Evolutionary conservation across 345 rosid genomes (phyloP).

Genomic region (Populus alba): DNA sequence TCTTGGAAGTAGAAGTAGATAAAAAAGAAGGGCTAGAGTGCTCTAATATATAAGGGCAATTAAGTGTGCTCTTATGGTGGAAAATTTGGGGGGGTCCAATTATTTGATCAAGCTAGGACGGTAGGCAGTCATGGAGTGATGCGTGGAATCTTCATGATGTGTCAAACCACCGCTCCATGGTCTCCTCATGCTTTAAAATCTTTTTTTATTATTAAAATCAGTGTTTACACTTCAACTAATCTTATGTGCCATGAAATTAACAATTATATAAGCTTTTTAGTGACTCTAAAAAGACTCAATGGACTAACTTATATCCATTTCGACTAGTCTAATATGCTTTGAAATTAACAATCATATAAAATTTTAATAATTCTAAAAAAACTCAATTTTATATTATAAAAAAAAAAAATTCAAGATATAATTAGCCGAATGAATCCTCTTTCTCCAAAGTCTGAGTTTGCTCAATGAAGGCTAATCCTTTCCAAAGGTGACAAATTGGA

Average conservation of each 20-base stretch:
- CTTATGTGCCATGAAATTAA: no score
- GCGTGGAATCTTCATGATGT: slow-evolving; percentile 18
- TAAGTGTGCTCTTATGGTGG: background rate
- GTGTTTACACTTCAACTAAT: no score
- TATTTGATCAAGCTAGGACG: slow-evolving; percentile 30
- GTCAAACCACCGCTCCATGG: slow-evolving; percentile 26
- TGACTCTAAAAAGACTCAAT: no score
- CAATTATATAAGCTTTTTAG: no score
- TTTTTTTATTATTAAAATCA: no score
- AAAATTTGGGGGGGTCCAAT: slow-evolving; percentile 12
- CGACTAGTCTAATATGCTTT: no score
- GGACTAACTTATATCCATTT: no score
- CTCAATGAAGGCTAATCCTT: slow-evolving; percentile 31
- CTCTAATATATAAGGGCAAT: background rate
- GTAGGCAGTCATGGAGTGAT: slow-evolving; percentile 23
- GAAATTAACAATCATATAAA: no score
- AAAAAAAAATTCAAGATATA: no score
- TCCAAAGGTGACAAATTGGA: slow-evolving; percentile 21
- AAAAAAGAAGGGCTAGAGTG: background rate
- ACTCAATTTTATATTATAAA: no score
- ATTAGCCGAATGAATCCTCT: no score
- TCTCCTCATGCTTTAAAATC: slow-evolving; percentile 25
- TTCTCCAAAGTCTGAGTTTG: background rate
- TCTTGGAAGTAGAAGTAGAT: slow-evolving; percentile 5
- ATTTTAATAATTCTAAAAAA: no score